Conservation (phyloP, 176 grass and related monocot species). For the Alloteropsis semialata region DNA sequence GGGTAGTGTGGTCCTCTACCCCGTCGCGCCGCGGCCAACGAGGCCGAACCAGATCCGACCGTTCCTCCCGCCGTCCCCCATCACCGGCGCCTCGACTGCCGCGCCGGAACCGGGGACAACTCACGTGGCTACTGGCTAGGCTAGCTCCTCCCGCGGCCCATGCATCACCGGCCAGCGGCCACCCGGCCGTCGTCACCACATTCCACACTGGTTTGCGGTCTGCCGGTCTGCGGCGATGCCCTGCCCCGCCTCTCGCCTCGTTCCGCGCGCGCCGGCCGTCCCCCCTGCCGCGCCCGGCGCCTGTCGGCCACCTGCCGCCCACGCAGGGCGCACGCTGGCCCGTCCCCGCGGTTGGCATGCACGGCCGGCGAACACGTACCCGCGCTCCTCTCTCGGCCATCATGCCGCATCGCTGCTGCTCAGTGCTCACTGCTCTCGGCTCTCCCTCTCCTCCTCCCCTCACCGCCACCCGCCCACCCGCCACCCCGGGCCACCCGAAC, state of each 20-base stretch:
- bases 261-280: slow-evolving; percentile 12
- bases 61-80: not conserved
- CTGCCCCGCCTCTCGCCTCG: slow-evolving; percentile 6
- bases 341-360: slow-evolving; percentile 29
- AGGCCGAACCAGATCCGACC: not conserved
- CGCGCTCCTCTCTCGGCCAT: not conserved
- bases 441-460: too few species aligned
- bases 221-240: not conserved
- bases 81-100: not conserved
- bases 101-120: slow-evolving; percentile 18
- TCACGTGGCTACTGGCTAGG: slow-evolving; percentile 35
- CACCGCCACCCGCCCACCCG: not conserved
- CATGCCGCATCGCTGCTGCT: not conserved
- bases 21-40: too few species aligned
- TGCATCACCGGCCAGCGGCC: not conserved
- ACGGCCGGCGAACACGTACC: slow-evolving; percentile 20
- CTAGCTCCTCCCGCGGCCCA: not conserved
- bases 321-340: slow-evolving; percentile 32
- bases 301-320: slow-evolving; percentile 56
- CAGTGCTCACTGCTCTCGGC: not conserved
- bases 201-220: not conserved
- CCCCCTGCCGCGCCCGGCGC: not conserved
- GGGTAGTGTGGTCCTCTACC: not conserved
- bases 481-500: not conserved
- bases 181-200: slow-evolving; percentile 7